A percentile compares a stretch with the other conserved stretches of the same genome.
Conservation (phyloP, 2,329 filamentous ascomycete species). For the Dissoconium aciculare region DNA sequence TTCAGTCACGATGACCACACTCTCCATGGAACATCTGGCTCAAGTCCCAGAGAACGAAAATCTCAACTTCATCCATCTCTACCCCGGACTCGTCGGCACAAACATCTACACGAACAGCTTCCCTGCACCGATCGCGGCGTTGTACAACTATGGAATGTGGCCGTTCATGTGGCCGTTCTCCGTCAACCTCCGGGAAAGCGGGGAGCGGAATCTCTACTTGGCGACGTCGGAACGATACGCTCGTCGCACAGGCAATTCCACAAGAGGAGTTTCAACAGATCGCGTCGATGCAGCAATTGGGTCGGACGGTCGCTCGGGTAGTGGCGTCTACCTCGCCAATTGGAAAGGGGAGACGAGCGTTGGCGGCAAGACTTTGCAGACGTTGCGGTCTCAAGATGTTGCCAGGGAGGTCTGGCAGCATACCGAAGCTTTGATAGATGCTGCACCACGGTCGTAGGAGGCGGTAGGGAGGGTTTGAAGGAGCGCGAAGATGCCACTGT, state of each 20-base stretch:
- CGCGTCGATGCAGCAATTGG: background rate
- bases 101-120: conserved; percentile 2
- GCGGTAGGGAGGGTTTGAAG: no score
- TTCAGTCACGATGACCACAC: conserved; percentile 6
- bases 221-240: background rate
- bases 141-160: conserved; percentile 2
- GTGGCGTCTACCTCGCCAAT: conserved; percentile 6
- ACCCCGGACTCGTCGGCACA: conserved; percentile 8
- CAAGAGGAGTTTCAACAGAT: background rate
- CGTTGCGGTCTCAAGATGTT: background rate
- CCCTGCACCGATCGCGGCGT: background rate
- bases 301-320: conserved; percentile 3
- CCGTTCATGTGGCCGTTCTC: conserved; percentile 2
- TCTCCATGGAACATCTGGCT: conserved; percentile 7
- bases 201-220: conserved; percentile 5
- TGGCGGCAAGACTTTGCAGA: conserved; percentile 1
- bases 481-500: no score
- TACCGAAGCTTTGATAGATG: background rate
- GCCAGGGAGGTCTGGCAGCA: background rate
- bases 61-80: conserved; percentile 6
- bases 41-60: conserved; percentile 3
- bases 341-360: conserved; percentile 3
- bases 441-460: no score
- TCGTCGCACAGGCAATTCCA: background rate
- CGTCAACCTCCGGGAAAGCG: conserved; percentile 3